These are phyloP conservation scores for Epichloe scottii DNA, from an alignment of 2,329 filamentous ascomycete species.

Conservation along the genomic window DNA sequence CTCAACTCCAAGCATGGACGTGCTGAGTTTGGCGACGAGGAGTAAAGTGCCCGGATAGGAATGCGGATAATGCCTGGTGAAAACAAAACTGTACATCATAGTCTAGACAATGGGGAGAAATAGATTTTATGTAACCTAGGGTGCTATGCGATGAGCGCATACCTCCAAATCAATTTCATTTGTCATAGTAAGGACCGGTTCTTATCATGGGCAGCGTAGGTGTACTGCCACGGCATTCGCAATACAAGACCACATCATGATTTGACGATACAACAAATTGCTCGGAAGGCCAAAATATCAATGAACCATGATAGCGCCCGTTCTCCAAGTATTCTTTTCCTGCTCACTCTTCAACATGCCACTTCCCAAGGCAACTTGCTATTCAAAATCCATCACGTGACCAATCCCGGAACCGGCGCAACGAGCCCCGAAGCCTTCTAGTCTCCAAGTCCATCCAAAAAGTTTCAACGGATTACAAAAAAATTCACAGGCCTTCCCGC, in stretches of 20 bases:
- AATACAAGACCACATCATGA: no score
- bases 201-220: no score
- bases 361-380: neutral
- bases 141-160: constrained; percentile 2
- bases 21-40: constrained; percentile 35
- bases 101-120: constrained; percentile 25
- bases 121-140: constrained; percentile 20
- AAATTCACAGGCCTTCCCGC: constrained; percentile 18
- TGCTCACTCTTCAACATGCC: neutral
- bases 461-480: constrained; percentile 17
- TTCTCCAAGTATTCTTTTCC: neutral
- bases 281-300: neutral
- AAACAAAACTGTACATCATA: constrained; percentile 26
- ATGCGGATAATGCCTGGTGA: constrained; percentile 6
- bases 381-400: constrained; percentile 6
- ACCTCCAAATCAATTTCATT: constrained; percentile 11
- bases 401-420: constrained; percentile 16
- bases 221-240: neutral
- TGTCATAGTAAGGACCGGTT: constrained; percentile 3
- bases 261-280: no score
- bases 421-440: constrained; percentile 16
- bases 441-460: constrained; percentile 18
- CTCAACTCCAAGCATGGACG: constrained; percentile 69
- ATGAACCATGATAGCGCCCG: neutral
- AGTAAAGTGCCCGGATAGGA: constrained; percentile 22